Evolutionary conservation across 352 stramenopile species (phyloP).

Genomic region (Phytophthora citrophthora): DNA sequence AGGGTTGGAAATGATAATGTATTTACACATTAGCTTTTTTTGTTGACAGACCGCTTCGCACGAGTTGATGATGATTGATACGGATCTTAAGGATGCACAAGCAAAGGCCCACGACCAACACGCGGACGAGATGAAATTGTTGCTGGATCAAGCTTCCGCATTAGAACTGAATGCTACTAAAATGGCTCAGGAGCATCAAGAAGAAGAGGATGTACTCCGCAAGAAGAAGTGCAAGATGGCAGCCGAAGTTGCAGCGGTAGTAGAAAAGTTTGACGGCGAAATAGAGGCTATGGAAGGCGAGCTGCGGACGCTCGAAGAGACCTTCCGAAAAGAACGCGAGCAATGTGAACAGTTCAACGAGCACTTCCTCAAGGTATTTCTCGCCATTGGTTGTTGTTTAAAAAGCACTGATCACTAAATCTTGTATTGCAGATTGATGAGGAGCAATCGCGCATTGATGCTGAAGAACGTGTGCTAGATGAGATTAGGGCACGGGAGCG

Average conservation of each 20-base stretch:
- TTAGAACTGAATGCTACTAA: constrained; percentile 67
- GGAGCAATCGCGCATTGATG: constrained; percentile 85
- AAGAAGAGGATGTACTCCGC: constrained; percentile 78
- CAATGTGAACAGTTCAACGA: constrained; percentile 80
- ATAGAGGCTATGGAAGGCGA: constrained; percentile 70
- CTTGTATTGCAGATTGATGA: constrained; percentile 65
- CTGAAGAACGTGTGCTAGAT: constrained; percentile 77
- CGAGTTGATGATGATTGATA: constrained; percentile 79
- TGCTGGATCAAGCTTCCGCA: constrained; percentile 59
- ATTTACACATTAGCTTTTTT: background rate
- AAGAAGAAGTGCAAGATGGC: constrained; percentile 88
- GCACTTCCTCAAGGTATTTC: constrained; percentile 78
- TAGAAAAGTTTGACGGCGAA: constrained; percentile 83
- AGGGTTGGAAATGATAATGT: background rate
- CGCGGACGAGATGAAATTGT: constrained; percentile 77
- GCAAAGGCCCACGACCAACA: constrained; percentile 78
- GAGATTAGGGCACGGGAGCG: constrained; percentile 72
- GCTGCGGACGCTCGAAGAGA: constrained; percentile 50
- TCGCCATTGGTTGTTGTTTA: background rate
- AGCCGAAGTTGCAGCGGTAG: constrained; percentile 65
- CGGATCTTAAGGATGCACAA: constrained; percentile 78
- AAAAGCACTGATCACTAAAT: background rate
- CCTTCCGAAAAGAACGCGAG: constrained; percentile 53
- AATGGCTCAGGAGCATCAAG: constrained; percentile 83
- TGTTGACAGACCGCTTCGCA: constrained; percentile 57